Evolutionary conservation across 441 rosid species (phyloP), one percentile per base, ranked within the genome.

Genomic region (Aquilaria agallochum): DNA sequence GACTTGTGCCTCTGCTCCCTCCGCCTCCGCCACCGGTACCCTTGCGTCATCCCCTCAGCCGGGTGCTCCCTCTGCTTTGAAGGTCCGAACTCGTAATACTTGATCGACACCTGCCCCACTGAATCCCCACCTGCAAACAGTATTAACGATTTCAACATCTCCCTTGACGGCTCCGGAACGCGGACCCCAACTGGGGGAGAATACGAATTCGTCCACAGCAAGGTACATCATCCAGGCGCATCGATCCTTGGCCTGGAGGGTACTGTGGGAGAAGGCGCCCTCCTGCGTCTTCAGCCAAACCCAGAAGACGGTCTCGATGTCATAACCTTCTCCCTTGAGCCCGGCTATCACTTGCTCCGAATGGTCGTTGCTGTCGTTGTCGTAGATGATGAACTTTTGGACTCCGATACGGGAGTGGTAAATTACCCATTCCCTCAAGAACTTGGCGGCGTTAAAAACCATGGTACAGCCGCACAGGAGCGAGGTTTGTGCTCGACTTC

Each of bases 281-380:
- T 93, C 98, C 55, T 90, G 98, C 0, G 97, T 82, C 70, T 93
- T 93, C 3, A 89, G 90, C 97, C 96, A 93, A 9, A 85, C 62
- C 98, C 97, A 93, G 1, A 72, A 27, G 5, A 83, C 51, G 11
- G 27, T 20, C 27, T 20, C 27, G 27, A 20, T 20, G 27, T 20
- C 27, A 20, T 20, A 20, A 20, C 27, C 27, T 20, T 20, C 27
- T 20, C 27, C 27, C 27, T 20, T 20, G 27, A 20, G 27, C 1
- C 27, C 27, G 27, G 27, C 27, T 1, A 20, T 20, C 27, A 20
- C 27, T 20, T 20, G 27, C 27, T 20, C 27, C 27, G 73, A 78
- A 55, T 74, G 76, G 54, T 90, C 97, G 15, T 86, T 84, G 72
- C 98, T 93, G 9, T 74, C 83, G 51, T 92, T 89, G 34, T 92